Base-by-base conservation (phyloP, 2,329 filamentous ascomycete species). In the Herpomyces periplanetae region DNA sequence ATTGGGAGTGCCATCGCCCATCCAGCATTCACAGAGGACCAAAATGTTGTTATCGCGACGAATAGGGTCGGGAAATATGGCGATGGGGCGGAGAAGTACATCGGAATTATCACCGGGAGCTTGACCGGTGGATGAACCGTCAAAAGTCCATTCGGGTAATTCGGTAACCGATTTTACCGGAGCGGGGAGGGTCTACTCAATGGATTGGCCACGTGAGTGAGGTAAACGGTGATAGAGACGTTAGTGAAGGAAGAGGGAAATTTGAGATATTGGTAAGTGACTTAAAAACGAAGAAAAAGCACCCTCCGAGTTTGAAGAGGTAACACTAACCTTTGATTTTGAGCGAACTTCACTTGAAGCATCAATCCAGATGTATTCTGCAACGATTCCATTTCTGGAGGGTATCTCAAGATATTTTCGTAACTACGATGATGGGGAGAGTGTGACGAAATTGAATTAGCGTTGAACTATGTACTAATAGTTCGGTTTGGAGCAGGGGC, bases 281-380 rank as follows among this genome's bases (percentile, higher is more conserved):
- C n/a, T n/a, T n/a, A n/a, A n/a, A n/a, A n/a, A n/a, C n/a, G n/a
- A n/a, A n/a, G n/a, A n/a, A n/a, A n/a, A n/a, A 13, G 7, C 16
- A 20, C 19, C 18, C 8, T 16, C 15, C 10, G 11, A 10, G 5
- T 4, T 10, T 19, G 22, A 27, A 25, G 24, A 27, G 20, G 25
- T 25, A 27, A 22, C 27, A 50, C 68, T 51, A 51, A 88, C 75
- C 54, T 71, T 84, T 37, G 65, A 75, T 51, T 91, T 96, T 39
- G 71, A 87, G 34, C 80, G 71, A 31, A 66, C 53, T 34, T 63
- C 61, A 39, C 73, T 71, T 28, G 46, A 43, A 28, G 64, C 50
- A 37, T 88, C 73, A 39, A 88, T 63, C 75, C 75, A 88, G 50
- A 88, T 59, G 46, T 88, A 88, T 48, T 88, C 75, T 36, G 71